These are phyloP conservation scores for Cryptococcus jaspeensis DNA, from an alignment of 1,284 basidiomycete genomes.

Conservation along the genomic window DNA sequence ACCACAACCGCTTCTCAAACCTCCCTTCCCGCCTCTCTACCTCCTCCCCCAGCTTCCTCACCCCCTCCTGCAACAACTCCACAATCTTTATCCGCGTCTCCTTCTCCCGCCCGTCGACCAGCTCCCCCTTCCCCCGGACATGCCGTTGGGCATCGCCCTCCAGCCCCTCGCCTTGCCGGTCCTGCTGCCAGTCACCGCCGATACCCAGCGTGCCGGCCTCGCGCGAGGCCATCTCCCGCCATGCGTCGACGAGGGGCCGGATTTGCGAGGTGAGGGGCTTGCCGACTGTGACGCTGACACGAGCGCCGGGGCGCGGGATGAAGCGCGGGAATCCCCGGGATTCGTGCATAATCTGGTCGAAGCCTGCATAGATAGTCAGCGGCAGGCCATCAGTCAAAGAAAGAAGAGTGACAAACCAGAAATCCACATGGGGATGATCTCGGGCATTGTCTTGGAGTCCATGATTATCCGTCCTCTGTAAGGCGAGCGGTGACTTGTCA, in stretches of 20 bases:
- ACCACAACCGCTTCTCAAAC: slow-evolving; percentile 41
- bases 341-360: slow-evolving; percentile 87
- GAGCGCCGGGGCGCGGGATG: slow-evolving; percentile 42
- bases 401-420: slow-evolving; percentile 68
- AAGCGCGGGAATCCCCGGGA: slow-evolving; percentile 56
- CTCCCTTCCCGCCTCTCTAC: slow-evolving; percentile 48
- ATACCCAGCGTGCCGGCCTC: slow-evolving; percentile 28
- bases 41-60: slow-evolving; percentile 36
- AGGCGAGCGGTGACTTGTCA: background rate
- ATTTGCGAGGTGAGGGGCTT: slow-evolving; percentile 39
- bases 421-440: slow-evolving; percentile 93
- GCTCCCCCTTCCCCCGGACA: slow-evolving; percentile 22
- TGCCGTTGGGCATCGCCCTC: slow-evolving; percentile 23
- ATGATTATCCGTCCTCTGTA: slow-evolving; percentile 76
- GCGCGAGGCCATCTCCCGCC: slow-evolving; percentile 26
- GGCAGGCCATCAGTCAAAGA: no score
- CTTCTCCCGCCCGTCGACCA: slow-evolving; percentile 30
- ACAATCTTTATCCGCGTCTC: slow-evolving; percentile 35
- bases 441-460: slow-evolving; percentile 68
- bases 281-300: slow-evolving; percentile 47
- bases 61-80: slow-evolving; percentile 34
- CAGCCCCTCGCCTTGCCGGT: slow-evolving; percentile 8
- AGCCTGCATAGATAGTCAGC: slow-evolving; percentile 56
- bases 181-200: slow-evolving; percentile 29
- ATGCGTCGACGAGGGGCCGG: slow-evolving; percentile 41